Base-by-base conservation (phyloP, 805 yeast genomes). In the Vanderwaltozyma polyspora region DNA sequence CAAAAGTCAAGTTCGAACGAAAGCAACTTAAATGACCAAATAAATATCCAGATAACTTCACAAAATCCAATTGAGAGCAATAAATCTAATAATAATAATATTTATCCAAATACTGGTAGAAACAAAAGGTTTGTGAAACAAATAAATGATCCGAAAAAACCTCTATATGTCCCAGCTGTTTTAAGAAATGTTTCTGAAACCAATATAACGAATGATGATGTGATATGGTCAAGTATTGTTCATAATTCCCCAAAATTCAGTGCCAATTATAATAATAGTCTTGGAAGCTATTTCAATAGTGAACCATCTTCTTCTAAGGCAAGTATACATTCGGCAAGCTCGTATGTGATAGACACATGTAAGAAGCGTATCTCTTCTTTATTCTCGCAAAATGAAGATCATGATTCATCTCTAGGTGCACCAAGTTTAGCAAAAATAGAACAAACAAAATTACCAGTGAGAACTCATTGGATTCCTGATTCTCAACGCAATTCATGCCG, bases 111-210 rank as follows among this genome's bases (percentile, higher is more conserved):
- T 19, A 19, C 17, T n/a, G 12, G n/a, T n/a, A 26, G 19, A 23
- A 29, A 31, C 9, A 50, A 46, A 27, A 44, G 44, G 19, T 37
- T 32, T 7, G 22, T 79, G 16, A 79, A 76, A 52, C 93, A 85
- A 49, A 74, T 86, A 41, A 74, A 76, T 37, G 79, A 79, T 31
- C 87, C 85, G 42, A 73, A 85, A 54, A 79, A 83, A 49, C 95
- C 96, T 8, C 63, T 87, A 63, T 87, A 85, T 49, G 67, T 81
- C 0, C 97, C 97, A 0, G 95, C 95, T 0, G 97, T 87, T 9
- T 64, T 87, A 34, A 69, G 83, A 44, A 68, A 69, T 28, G 64
- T 65, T 10, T 57, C 67, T 0, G 57, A 53, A 37, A 65, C 70
- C 1, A 65, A 65, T 32, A 47, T 65, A 28, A 64, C 63, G 13